Conservation (phyloP, 495 filamentous ascomycete genomes). For the Aspergillus carlsbadensis region DNA sequence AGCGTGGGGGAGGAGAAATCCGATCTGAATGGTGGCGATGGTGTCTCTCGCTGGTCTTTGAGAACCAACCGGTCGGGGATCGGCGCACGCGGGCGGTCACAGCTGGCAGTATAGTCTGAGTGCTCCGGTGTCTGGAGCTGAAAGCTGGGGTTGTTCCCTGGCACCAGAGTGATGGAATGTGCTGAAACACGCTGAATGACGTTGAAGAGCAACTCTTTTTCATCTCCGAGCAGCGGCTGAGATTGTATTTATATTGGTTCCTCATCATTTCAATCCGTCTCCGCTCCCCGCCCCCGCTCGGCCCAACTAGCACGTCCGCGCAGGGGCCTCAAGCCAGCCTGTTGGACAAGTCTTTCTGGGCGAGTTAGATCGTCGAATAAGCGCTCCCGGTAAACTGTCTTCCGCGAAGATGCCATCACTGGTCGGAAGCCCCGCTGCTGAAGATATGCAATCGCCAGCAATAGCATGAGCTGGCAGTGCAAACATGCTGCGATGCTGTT, state of each 20-base stretch:
- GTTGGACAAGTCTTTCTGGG: constrained; percentile 15
- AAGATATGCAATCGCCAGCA: constrained; percentile 9
- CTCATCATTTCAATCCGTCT: not conserved
- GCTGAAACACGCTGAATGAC: too few relatives aligned
- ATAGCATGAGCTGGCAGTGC: not conserved
- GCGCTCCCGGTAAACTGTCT: constrained; percentile 19
- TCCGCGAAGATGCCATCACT: constrained; percentile 14
- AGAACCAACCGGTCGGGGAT: constrained; percentile 10
- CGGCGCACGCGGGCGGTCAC: constrained; percentile 16
- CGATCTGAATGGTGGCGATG: constrained; percentile 9
- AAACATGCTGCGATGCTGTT: not conserved
- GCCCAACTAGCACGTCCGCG: constrained; percentile 9
- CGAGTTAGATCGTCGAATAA: constrained; percentile 19
- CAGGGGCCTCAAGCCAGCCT: constrained; percentile 14
- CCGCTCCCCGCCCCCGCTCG: constrained; percentile 14
- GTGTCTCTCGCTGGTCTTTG: constrained; percentile 23
- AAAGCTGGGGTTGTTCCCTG: not conserved
- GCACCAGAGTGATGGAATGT: too few relatives aligned
- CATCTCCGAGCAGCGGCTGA: not conserved
- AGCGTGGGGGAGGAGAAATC: constrained; percentile 11
- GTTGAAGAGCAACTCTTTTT: too few relatives aligned
- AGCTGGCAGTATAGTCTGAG: constrained; percentile 20
- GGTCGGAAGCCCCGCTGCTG: constrained; percentile 15
- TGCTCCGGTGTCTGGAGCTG: not conserved
- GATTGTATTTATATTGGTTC: not conserved